Evolutionary conservation across 768 basidiomycete species (phyloP).

Genomic region (Boletus pseudopeckii): DNA sequence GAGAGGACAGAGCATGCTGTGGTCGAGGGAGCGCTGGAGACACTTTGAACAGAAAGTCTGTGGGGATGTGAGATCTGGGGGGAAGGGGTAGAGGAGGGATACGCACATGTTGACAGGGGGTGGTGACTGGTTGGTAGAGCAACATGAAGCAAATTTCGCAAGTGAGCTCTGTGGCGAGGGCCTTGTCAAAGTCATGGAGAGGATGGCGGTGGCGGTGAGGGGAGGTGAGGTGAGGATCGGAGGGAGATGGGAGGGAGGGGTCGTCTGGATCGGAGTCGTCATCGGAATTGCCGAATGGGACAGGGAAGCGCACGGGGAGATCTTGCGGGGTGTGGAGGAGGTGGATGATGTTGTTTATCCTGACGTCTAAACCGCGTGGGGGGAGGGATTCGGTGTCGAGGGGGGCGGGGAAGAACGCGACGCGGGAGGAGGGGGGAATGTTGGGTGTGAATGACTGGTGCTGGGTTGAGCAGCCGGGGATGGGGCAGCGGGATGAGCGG

Average conservation of each 20-base stretch:
- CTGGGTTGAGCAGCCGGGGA: slow-evolving; percentile 33
- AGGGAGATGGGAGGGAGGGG: no score
- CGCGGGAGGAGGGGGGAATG: slow-evolving; percentile 41
- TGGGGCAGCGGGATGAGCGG: slow-evolving; percentile 30
- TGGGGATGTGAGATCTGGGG: slow-evolving; percentile 6
- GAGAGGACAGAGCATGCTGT: slow-evolving; percentile 76
- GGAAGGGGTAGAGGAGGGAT: slow-evolving; percentile 5
- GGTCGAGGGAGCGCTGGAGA: slow-evolving; percentile 87
- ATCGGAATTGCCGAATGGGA: slow-evolving; percentile 28
- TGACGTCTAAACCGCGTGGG: slow-evolving; percentile 44
- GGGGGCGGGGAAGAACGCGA: slow-evolving; percentile 37
- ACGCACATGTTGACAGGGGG: slow-evolving; percentile 92
- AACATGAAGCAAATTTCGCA: slow-evolving; percentile 92
- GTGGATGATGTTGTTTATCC: slow-evolving; percentile 51
- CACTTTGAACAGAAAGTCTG: slow-evolving; percentile 92
- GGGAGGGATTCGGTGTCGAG: slow-evolving; percentile 9
- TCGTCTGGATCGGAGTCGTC: slow-evolving; percentile 32
- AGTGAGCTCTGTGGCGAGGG: slow-evolving; percentile 62
- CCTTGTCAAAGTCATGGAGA: slow-evolving; percentile 49
- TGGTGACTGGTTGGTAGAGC: slow-evolving; percentile 83
- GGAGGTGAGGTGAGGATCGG: no score
- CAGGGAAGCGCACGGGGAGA: slow-evolving; percentile 11
- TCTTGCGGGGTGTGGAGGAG: slow-evolving; percentile 34
- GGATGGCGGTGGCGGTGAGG: slow-evolving; percentile 25
- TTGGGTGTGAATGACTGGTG: slow-evolving; percentile 26